A percentile compares a stretch with the other conserved stretches of the same genome.
Conservation (phyloP, 768 basidiomycete genomes). For the Termitomyces sp. region DNA sequence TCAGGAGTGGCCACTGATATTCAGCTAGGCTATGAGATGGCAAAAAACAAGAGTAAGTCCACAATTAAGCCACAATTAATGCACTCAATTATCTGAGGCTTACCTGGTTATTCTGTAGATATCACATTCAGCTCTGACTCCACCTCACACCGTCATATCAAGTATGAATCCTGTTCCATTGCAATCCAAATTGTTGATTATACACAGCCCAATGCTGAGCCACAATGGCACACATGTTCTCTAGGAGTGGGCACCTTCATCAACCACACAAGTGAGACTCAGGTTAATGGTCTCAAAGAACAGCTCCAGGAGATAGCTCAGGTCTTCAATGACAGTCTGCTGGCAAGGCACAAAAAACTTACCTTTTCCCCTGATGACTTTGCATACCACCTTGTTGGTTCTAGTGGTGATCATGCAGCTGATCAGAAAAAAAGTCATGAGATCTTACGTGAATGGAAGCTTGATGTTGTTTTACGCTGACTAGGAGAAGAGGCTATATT, state of each 20-base stretch:
- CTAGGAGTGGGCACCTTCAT: background rate
- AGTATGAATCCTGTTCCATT: background rate
- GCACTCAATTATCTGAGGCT: background rate
- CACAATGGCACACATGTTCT: background rate
- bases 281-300: background rate
- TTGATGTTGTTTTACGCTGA: background rate
- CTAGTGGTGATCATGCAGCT: slow-evolving; percentile 15
- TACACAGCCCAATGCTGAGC: background rate
- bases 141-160: background rate
- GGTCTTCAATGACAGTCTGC: background rate
- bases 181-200: background rate
- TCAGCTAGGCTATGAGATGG: slow-evolving; percentile 14
- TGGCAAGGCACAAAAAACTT: background rate
- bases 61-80: background rate
- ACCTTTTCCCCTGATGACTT: background rate
- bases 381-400: slow-evolving; percentile 1
- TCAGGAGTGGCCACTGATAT: slow-evolving; percentile 12
- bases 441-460: slow-evolving; percentile 9
- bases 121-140: background rate
- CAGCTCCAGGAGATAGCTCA: background rate
- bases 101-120: background rate
- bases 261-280: background rate
- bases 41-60: background rate
- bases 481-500: background rate
- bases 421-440: slow-evolving; percentile 15